Evolutionary conservation across 345 rosid genomes (phyloP).

Genomic region (Pistacia atlantica): DNA sequence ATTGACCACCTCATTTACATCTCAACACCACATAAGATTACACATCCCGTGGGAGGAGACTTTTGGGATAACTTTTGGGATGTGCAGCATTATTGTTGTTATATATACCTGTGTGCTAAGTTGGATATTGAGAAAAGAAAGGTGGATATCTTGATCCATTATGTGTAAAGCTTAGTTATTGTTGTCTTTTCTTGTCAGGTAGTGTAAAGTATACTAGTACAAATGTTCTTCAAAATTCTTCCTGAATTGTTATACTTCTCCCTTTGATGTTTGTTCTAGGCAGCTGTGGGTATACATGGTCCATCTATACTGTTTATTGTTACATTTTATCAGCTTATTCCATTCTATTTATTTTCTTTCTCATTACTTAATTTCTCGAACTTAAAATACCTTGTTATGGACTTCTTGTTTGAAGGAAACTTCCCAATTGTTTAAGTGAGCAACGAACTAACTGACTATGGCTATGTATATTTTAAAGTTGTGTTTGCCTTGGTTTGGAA

Average conservation of each 20-base stretch:
- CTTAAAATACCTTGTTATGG: background rate
- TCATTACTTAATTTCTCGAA: background rate
- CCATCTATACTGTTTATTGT: background rate
- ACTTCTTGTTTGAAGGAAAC: background rate
- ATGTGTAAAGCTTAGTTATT: background rate
- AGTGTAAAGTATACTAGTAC: background rate
- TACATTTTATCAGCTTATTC: background rate
- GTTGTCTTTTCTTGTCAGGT: background rate
- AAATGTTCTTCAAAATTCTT: background rate
- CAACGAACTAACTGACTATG: background rate
- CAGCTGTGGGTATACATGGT: background rate
- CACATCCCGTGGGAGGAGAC: no score
- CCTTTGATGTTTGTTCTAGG: background rate
- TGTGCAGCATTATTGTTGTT: background rate
- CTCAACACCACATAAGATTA: no score
- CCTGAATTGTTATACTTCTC: background rate
- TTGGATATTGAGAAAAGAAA: background rate
- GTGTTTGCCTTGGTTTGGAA: background rate
- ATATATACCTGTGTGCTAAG: background rate
- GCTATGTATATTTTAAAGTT: background rate
- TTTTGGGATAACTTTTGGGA: no score
- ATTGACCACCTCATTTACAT: no score
- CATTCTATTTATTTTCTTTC: background rate
- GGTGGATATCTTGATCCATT: background rate
- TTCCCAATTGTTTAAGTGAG: conserved; percentile 7